These are phyloP conservation scores for Diaporthe sp. DNA, from an alignment of 2,329 filamentous ascomycete genomes.

Conservation along the genomic window DNA sequence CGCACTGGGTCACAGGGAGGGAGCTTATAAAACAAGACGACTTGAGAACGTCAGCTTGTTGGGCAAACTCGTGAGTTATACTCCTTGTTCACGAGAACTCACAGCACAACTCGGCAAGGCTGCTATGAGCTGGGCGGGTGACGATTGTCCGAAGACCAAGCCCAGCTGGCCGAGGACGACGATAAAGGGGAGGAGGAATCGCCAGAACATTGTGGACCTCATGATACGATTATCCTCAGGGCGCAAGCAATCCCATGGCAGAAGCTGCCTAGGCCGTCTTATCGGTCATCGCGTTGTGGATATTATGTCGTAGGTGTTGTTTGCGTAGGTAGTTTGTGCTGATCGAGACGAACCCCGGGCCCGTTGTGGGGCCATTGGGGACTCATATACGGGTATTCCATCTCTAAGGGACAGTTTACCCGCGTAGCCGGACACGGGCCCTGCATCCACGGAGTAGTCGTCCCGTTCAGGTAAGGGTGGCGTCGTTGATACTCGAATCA, in stretches of 20 bases:
- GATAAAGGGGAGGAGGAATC: background rate
- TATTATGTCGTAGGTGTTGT: background rate
- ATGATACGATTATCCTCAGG: background rate
- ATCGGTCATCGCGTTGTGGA: background rate
- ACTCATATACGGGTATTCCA: background rate
- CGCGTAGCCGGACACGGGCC: background rate
- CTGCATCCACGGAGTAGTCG: background rate
- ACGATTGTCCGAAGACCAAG: background rate
- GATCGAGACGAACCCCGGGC: background rate
- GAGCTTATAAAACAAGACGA: conserved; percentile 9
- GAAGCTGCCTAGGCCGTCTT: conserved; percentile 1
- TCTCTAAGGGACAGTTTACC: background rate
- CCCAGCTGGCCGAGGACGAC: conserved; percentile 5
- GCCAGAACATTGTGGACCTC: conserved; percentile 5
- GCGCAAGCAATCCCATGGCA: conserved; percentile 6
- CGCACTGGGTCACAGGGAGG: conserved; percentile 20
- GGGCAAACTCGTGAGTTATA: too few relatives aligned
- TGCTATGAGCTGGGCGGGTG: background rate
- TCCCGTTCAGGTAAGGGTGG: conserved; percentile 2
- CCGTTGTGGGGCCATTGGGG: background rate
- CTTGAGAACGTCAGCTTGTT: background rate
- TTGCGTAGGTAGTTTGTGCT: background rate
- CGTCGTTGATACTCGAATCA: conserved; percentile 19
- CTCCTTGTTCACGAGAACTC: background rate
- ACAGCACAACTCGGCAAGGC: conserved; percentile 15